A percentile compares a stretch with the other conserved stretches of the same genome.
These are phyloP conservation scores for Aspergillus uvarum DNA, from an alignment of 2,329 filamentous ascomycete genomes.

Conservation along the genomic window DNA sequence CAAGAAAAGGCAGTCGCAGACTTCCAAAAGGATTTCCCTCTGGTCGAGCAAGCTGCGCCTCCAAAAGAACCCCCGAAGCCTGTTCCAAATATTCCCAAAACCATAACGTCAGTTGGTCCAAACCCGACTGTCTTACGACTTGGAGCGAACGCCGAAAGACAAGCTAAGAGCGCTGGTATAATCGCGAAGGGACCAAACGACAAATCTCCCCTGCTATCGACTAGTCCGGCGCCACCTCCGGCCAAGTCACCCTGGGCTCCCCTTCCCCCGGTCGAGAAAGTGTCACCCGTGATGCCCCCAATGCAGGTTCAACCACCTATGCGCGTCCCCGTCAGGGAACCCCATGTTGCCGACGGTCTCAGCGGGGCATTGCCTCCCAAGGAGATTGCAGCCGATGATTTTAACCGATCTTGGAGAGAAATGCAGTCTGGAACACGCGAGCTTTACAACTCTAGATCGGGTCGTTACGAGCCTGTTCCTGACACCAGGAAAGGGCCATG, in stretches of 20 bases:
- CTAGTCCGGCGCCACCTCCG: conserved; percentile 57
- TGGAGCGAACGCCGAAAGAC: conserved; percentile 48
- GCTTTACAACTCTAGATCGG: conserved; percentile 92
- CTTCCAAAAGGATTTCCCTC: conserved; percentile 22
- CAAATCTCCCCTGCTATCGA: conserved; percentile 51
- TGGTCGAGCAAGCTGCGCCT: conserved; percentile 23
- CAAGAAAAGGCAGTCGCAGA: conserved; percentile 24
- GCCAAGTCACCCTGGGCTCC: conserved; percentile 90
- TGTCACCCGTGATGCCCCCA: conserved; percentile 65
- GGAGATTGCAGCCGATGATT: conserved; percentile 92
- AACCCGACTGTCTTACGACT: conserved; percentile 52
- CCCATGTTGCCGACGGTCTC: conserved; percentile 55
- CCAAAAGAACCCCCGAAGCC: conserved; percentile 29
- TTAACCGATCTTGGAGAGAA: conserved; percentile 82
- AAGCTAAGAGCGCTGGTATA: conserved; percentile 45
- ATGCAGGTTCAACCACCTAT: conserved; percentile 42
- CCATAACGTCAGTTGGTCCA: conserved; percentile 48
- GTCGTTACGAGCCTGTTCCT: conserved; percentile 82
- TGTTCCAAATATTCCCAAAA: conserved; percentile 35
- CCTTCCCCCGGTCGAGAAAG: conserved; percentile 79
- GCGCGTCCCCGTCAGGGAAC: conserved; percentile 57
- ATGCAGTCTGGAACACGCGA: conserved; percentile 66
- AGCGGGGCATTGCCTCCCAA: conserved; percentile 59
- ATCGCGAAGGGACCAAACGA: conserved; percentile 53
- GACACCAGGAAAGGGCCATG: conserved; percentile 70